phyloP scores from a whole-genome alignment of 306 rosid genomes.

The Fragaria nilgerrensis region DNA sequence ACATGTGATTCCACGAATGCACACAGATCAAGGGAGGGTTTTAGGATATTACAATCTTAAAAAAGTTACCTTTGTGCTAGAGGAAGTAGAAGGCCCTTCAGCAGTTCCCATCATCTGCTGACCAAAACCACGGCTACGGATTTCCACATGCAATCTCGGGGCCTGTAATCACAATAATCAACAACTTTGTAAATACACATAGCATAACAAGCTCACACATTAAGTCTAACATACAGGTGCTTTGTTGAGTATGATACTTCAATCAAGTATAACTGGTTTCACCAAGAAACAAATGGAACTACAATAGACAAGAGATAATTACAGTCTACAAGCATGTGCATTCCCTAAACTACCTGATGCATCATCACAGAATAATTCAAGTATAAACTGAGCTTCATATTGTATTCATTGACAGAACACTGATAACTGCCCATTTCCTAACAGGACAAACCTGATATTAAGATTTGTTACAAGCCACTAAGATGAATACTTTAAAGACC shows the following conservation, averaged over 20 bases:
- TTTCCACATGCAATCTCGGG: conserved; percentile 60
- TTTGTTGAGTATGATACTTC: too few relatives aligned
- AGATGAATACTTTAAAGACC: not conserved
- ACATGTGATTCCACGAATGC: not conserved
- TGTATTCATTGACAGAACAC: too few relatives aligned
- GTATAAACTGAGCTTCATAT: too few relatives aligned
- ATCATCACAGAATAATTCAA: too few relatives aligned
- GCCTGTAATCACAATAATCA: conserved; percentile 44
- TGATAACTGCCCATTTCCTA: not conserved
- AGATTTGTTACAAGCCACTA: not conserved
- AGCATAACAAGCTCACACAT: not conserved
- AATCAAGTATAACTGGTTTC: too few relatives aligned
- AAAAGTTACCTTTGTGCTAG: conserved; percentile 58
- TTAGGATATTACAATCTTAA: not conserved
- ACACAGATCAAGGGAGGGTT: not conserved
- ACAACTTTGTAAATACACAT: not conserved
- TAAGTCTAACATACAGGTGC: not conserved
- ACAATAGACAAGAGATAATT: too few relatives aligned
- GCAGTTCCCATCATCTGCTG: conserved; percentile 53
- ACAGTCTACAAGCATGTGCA: too few relatives aligned
- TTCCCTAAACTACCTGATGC: too few relatives aligned
- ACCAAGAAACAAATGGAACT: too few relatives aligned
- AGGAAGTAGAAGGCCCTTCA: conserved; percentile 59
- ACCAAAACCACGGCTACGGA: conserved; percentile 58
- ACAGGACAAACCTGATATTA: not conserved